These are phyloP conservation scores for Fusarium hostae DNA, from an alignment of 2,329 filamentous ascomycete species.

Conservation along the genomic window DNA sequence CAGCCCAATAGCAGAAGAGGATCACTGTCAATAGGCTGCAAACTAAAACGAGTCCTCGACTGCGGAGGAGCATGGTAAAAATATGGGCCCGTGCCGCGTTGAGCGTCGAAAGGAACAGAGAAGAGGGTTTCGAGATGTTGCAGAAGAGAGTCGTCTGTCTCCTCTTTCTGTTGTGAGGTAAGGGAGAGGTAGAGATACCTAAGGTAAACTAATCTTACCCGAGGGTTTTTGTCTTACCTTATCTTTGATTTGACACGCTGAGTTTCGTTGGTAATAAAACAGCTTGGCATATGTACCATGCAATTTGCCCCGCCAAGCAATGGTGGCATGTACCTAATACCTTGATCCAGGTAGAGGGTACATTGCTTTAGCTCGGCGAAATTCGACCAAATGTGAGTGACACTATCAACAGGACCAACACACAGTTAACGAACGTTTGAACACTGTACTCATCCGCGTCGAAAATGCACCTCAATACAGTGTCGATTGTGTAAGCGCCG, in stretches of 20 bases:
- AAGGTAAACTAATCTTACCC: conserved; percentile 15
- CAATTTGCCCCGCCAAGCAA: conserved; percentile 11
- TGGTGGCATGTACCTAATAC: conserved; percentile 2
- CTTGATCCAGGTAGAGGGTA: conserved; percentile 20
- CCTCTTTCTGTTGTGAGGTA: conserved; percentile 1
- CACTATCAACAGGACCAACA: conserved; percentile 22
- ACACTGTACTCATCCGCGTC: neutral
- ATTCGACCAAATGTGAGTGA: conserved; percentile 2
- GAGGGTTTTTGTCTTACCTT: conserved; percentile 10
- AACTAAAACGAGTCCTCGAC: conserved; percentile 33
- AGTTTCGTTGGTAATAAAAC: conserved; percentile 23
- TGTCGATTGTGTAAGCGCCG: neutral
- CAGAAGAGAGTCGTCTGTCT: neutral
- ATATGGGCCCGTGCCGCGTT: conserved; percentile 11
- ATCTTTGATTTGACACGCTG: conserved; percentile 16
- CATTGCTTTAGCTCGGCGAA: neutral
- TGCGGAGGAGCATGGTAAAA: conserved; percentile 39
- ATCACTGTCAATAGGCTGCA: conserved; percentile 35
- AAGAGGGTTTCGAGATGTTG: neutral
- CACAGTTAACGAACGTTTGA: neutral
- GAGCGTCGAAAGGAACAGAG: neutral
- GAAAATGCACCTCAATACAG: neutral
- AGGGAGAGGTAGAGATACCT: conserved; percentile 3
- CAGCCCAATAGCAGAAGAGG: conserved; percentile 38
- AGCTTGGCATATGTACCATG: conserved; percentile 18